Base-by-base conservation (phyloP, 345 rosid genomes). In the Erysimum cheiranthoides region DNA sequence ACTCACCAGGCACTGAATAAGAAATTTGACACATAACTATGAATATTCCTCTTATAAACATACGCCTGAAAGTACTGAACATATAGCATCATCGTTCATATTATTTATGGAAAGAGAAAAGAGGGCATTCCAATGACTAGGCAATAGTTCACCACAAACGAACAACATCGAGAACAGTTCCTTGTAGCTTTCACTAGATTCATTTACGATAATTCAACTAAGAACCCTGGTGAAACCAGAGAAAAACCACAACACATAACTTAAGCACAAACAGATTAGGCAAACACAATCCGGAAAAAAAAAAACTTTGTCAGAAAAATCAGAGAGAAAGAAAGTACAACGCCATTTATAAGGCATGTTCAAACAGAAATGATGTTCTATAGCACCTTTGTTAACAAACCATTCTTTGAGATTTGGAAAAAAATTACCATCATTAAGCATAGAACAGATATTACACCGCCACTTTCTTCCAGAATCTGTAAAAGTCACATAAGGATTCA, bases 381-480 rank as follows among this genome's bases (percentile, higher is more conserved):
- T 52, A 52, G 21, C 70, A 61, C 21, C 12, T 16, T 40, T 25
- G 32, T 59, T 34, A 58, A 25, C 39, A 62, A 64, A 62, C 16
- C 4, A 38, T 45, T 54, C 8, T 30, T 71, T 13, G 21, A 25
- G 51, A 49, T 40, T 27, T 38, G 38, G 49, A 68, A 16, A 68
- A 16, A 56, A 68, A 34, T 83, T 87, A 96, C 99, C 99, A 36
- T 96, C 99, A 84, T 96, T 96, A 39, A 87, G 95, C 73, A 93
- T 80, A 47, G 92, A 66, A 79, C 98, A 96, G 63, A 96, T 87
- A 85, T 96, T 96, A 87, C 99, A 96, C 18, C 98, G 92, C 99
- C 99, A 96, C 85, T 96, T 96, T 78, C 97, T 87, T 83, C 99
- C 99, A 70, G 93, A 85, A 85, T 96, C 99, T 0, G 95, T 81